Evolutionary conservation across 1,139 yeast species (phyloP).

Genomic region (Waltiozyma sp.): DNA sequence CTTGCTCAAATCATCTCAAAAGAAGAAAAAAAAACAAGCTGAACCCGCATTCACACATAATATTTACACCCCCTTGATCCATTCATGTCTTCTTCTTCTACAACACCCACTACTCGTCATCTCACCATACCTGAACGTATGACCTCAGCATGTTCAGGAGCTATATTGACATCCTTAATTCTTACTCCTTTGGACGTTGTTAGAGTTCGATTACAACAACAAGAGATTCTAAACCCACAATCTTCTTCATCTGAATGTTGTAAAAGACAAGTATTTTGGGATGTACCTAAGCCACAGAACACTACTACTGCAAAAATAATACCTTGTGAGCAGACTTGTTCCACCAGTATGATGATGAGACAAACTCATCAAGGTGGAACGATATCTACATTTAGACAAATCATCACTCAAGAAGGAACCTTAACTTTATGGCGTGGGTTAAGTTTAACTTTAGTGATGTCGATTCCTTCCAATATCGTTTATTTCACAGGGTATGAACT

Average conservation of each 20-base stretch:
- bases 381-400: slow-evolving; percentile 4
- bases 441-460: slow-evolving; percentile 74
- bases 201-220: slow-evolving; percentile 84
- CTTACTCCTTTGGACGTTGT: slow-evolving; percentile 95
- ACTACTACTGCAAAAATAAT: slow-evolving; percentile 1
- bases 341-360: not conserved
- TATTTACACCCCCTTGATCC: too few relatives aligned
- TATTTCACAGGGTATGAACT: slow-evolving; percentile 92
- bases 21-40: too few relatives aligned
- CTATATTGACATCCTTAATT: slow-evolving; percentile 72
- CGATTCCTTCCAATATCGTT: slow-evolving; percentile 85
- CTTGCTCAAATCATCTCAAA: too few relatives aligned
- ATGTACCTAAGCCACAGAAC: not conserved
- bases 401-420: slow-evolving; percentile 57
- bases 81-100: not conserved
- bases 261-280: slow-evolving; percentile 16
- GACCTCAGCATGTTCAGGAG: slow-evolving; percentile 88
- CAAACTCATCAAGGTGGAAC: slow-evolving; percentile 2
- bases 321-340: slow-evolving; percentile 11
- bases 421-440: slow-evolving; percentile 84
- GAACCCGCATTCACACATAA: too few relatives aligned
- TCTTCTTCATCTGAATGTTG: slow-evolving; percentile 23
- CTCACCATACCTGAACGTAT: slow-evolving; percentile 37
- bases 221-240: slow-evolving; percentile 46
- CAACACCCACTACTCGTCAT: not conserved